Base-by-base conservation (phyloP, 345 rosid genomes). In the Corchorus capsularis region DNA sequence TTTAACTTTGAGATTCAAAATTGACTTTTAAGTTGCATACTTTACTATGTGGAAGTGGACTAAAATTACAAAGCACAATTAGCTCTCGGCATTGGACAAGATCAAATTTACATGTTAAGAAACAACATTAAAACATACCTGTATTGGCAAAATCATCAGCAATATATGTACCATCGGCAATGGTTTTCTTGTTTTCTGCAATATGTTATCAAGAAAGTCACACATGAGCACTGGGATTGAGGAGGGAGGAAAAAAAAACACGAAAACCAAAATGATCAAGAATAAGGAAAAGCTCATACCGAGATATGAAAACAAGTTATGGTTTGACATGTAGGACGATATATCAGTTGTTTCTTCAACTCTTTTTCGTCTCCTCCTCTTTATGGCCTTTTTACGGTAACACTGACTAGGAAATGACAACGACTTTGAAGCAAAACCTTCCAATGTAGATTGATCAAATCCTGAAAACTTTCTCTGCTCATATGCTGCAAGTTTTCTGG, bases 301-400 rank as follows among this genome's bases (percentile, higher is more conserved):
- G 0, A 85, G 75, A 79, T 89, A 93, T 60, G 96, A 88, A 71
- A 96, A 92, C 76, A 89, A 87, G 75, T 80, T 82, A 79, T 96
- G 96, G 45, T 76, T 78, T 1, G 91, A 79, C 89, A 91, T 84
- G 75, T 89, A 86, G 5, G 93, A 83, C 47, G 89, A 9, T 50
- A 89, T 54, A 79, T 88, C 88, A 4, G 84, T 80, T 12, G 82
- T 82, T 63, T 79, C 90, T 83, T 95, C 99, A 27, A 87, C 86
- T 87, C 84, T 88, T 84, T 86, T 92, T 63, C 97, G 86, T 77
- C 81, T 92, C 79, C 92, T 88, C 84, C 96, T 88, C 89, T 85
- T 89, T 74, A 79, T 78, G 72, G 89, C 87, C 86, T 84, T 90
- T 78, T 79, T 87, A 65, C 82, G 82, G 79, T 82, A 80, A 76